Percentiles rank a stretch among this genome's conserved stretches.
Conservation (phyloP, 331 rosid species). For the Rhamnella rubrinervis region DNA sequence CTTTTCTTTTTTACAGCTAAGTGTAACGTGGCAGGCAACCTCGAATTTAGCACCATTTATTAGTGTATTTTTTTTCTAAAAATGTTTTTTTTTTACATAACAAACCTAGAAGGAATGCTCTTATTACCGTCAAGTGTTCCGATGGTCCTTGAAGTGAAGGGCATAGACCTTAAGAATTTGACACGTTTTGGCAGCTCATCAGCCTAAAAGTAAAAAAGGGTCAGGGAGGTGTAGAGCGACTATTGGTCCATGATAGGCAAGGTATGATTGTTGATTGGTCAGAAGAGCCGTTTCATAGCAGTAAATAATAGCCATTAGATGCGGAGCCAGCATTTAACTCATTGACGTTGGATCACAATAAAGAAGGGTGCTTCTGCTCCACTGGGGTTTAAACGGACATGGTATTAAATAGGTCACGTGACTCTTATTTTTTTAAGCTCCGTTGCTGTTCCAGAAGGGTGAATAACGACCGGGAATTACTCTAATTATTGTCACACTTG, state of each 20-base stretch:
- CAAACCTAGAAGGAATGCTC: constrained; percentile 22
- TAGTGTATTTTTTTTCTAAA: not conserved
- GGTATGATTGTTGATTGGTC: not conserved
- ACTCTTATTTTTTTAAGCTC: not conserved
- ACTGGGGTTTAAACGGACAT: constrained; percentile 3
- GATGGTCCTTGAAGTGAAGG: not conserved
- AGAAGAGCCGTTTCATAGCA: not conserved
- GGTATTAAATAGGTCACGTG: constrained; percentile 5
- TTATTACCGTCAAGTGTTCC: not conserved
- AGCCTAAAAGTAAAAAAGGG: not conserved
- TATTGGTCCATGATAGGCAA: not conserved
- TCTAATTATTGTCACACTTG: not conserved
- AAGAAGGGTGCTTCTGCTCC: constrained; percentile 7
- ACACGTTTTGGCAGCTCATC: not conserved
- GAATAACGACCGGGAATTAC: not conserved
- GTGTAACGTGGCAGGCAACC: constrained; percentile 48
- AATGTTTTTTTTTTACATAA: not conserved
- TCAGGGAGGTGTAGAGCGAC: not conserved
- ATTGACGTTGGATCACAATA: constrained; percentile 17
- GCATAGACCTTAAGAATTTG: not conserved
- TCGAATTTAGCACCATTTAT: constrained; percentile 27
- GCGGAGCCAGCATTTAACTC: not conserved
- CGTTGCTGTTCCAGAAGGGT: not conserved
- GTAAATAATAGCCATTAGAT: constrained; percentile 2
- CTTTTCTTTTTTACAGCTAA: constrained; percentile 17